These are phyloP conservation scores for Aspergillus sp. DNA, from an alignment of 2,329 filamentous ascomycete genomes.

Conservation along the genomic window DNA sequence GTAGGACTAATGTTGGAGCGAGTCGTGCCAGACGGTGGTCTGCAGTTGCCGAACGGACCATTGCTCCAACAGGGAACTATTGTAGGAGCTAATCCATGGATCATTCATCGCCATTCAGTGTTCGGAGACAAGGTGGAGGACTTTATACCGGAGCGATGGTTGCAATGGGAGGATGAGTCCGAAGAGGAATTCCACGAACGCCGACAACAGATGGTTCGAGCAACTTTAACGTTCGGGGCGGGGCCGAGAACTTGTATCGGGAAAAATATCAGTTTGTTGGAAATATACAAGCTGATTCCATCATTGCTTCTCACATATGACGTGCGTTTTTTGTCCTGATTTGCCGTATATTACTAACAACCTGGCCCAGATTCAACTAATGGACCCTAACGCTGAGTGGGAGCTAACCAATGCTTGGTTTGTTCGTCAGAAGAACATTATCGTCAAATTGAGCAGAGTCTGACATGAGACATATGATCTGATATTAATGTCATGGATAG, in stretches of 20 bases:
- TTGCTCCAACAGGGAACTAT: conserved; percentile 22
- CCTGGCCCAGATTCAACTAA: conserved; percentile 11
- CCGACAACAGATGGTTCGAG: conserved; percentile 14
- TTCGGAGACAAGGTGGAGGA: conserved; percentile 16
- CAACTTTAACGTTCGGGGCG: conserved; percentile 42
- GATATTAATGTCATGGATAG: background rate
- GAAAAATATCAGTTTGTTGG: conserved; percentile 16
- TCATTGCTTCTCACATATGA: conserved; percentile 3
- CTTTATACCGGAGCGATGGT: conserved; percentile 19
- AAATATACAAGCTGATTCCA: conserved; percentile 45
- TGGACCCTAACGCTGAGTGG: conserved; percentile 14
- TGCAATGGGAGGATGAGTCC: conserved; percentile 10
- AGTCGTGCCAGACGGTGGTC: conserved; percentile 15
- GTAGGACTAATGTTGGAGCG: conserved; percentile 19
- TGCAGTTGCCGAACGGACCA: conserved; percentile 15
- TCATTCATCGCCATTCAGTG: conserved; percentile 19
- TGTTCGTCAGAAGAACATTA: conserved; percentile 33
- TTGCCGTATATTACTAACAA: background rate
- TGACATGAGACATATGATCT: conserved; percentile 1
- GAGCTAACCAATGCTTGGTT: conserved; percentile 46
- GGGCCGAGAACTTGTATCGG: conserved; percentile 34
- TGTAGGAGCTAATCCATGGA: conserved; percentile 27
- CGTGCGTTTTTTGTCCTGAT: background rate
- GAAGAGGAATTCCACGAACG: conserved; percentile 9
- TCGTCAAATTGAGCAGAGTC: conserved; percentile 15